These are phyloP conservation scores for Casuarina cunninghamiana DNA, from an alignment of 306 rosid genomes.

Conservation along the genomic window DNA sequence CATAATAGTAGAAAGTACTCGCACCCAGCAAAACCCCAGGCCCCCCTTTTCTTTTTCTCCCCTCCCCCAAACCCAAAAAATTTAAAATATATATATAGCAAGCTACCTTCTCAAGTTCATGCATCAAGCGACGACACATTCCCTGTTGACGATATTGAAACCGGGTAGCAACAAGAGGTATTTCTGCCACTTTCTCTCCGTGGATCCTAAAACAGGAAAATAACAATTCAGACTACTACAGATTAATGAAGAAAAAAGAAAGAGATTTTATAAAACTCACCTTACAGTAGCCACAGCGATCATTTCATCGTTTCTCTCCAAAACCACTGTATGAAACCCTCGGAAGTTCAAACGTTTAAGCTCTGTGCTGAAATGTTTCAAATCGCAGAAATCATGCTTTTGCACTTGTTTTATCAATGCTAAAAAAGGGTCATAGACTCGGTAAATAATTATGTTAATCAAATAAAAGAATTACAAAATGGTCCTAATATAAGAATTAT, in stretches of 20 bases:
- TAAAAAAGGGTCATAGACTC: neutral
- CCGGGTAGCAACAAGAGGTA: constrained; percentile 83
- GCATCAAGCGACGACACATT: constrained; percentile 80
- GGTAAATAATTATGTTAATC: neutral
- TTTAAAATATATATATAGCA: neutral
- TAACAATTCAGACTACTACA: constrained; percentile 16
- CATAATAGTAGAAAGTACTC: no score
- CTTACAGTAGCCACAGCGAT: constrained; percentile 77
- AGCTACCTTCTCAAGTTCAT: constrained; percentile 81
- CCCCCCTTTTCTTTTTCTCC: no score
- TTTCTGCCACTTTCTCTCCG: constrained; percentile 82
- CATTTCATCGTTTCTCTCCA: constrained; percentile 75
- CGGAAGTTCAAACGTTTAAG: constrained; percentile 76
- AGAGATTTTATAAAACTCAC: constrained; percentile 42
- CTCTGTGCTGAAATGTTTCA: constrained; percentile 54
- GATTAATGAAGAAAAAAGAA: neutral
- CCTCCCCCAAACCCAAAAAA: neutral
- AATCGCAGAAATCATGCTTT: constrained; percentile 20
- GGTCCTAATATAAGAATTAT: constrained; percentile 1
- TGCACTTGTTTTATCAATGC: neutral
- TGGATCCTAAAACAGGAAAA: constrained; percentile 51
- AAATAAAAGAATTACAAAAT: neutral
- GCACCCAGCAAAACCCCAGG: no score
- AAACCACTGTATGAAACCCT: constrained; percentile 76
- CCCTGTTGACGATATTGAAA: constrained; percentile 76